These are phyloP conservation scores for Asterella californica DNA, from an alignment of 225 moss, liverwort and hornwort genomes.

Conservation along the genomic window DNA sequence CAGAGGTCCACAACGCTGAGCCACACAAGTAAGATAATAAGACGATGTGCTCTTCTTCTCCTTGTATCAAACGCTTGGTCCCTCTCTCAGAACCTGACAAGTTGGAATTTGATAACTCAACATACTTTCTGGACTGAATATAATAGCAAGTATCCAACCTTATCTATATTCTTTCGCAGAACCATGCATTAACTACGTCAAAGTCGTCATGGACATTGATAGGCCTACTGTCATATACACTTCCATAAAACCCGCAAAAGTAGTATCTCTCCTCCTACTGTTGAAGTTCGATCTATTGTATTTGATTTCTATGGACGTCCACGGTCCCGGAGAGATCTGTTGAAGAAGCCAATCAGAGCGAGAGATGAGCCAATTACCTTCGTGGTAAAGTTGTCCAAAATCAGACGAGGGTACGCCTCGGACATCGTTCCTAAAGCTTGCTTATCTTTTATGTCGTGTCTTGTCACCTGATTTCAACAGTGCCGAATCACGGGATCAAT, in stretches of 20 bases:
- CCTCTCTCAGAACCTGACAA: no score
- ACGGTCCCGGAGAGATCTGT: background rate
- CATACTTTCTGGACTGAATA: no score
- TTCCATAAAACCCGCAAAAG: background rate
- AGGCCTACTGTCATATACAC: background rate
- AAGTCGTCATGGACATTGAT: background rate
- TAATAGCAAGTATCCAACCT: no score
- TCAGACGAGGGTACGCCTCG: constrained; percentile 93
- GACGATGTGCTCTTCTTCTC: no score
- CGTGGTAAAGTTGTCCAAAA: constrained; percentile 82
- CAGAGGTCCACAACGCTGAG: background rate
- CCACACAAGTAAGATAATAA: no score
- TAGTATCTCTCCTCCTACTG: no score
- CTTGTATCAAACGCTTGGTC: no score
- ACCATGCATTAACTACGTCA: background rate
- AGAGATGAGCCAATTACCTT: constrained; percentile 33
- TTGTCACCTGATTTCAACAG: constrained; percentile 55
- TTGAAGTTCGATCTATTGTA: background rate
- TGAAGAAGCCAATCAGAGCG: background rate
- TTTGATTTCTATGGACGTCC: background rate
- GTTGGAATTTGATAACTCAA: no score
- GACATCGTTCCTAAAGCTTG: constrained; percentile 85
- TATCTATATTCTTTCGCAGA: no score
- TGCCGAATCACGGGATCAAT: background rate
- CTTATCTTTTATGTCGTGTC: constrained; percentile 95